phyloP scores from a whole-genome alignment of 1,139 yeast genomes.

The Pichia cactophila region DNA sequence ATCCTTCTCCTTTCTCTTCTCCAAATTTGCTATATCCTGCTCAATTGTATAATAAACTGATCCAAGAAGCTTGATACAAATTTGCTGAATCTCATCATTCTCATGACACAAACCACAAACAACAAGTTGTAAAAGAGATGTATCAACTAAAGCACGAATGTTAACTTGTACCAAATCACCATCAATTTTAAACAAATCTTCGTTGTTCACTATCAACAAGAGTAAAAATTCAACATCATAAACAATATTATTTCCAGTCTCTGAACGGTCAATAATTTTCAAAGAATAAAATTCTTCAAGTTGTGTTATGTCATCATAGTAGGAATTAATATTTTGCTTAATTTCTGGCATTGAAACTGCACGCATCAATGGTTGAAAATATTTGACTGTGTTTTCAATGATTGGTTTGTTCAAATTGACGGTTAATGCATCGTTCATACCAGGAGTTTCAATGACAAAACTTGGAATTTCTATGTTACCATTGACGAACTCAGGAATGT shows the following conservation, averaged over 20 bases:
- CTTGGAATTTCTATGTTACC: conserved; percentile 29
- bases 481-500: conserved; percentile 20
- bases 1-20: conserved; percentile 14
- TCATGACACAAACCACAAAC: conserved; percentile 41
- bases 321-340: conserved; percentile 1
- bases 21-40: conserved; percentile 16
- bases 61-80: conserved; percentile 20
- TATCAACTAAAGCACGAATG: conserved; percentile 50
- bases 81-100: conserved; percentile 15
- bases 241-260: conserved; percentile 9
- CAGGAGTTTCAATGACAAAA: conserved; percentile 36
- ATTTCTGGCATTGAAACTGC: conserved; percentile 9
- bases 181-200: conserved; percentile 43
- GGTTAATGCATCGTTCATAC: conserved; percentile 37
- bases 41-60: conserved; percentile 19
- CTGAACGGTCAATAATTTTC: conserved; percentile 4
- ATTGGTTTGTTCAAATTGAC: conserved; percentile 48
- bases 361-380: conserved; percentile 28
- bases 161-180: conserved; percentile 34
- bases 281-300: conserved; percentile 11
- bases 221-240: conserved; percentile 61
- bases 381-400: conserved; percentile 41
- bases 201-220: conserved; percentile 51
- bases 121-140: conserved; percentile 50
- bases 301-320: conserved; percentile 27